A percentile compares a stretch with the other conserved stretches of the same genome.
Conservation (phyloP, 83 land plant genomes). For the Thuja plicata region DNA sequence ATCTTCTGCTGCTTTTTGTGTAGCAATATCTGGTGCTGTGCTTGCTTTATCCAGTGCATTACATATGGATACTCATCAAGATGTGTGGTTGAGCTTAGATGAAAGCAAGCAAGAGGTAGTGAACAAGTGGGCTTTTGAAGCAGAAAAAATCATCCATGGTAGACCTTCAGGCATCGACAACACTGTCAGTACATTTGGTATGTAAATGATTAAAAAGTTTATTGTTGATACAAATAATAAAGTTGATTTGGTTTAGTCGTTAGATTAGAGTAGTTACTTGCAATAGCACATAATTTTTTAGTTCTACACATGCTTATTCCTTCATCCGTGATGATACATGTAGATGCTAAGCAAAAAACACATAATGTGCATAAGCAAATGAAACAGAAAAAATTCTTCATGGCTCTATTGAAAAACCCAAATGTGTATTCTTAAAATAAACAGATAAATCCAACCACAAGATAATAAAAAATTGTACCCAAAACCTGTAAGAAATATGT, state of each 20-base stretch:
- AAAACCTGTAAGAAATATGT: neutral
- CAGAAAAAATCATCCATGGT: slow-evolving; percentile 95
- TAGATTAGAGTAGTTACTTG: neutral
- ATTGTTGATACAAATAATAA: neutral
- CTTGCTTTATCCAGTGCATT: slow-evolving; percentile 49
- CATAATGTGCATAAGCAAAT: neutral
- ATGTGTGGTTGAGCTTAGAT: slow-evolving; percentile 42
- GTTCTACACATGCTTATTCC: neutral
- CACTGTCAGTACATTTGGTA: slow-evolving; percentile 93
- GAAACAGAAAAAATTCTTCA: neutral
- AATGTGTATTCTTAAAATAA: neutral
- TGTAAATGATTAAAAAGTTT: slow-evolving; percentile 7
- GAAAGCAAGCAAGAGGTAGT: slow-evolving; percentile 61
- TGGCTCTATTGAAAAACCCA: neutral
- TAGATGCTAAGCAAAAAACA: neutral
- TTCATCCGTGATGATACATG: neutral
- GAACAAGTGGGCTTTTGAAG: slow-evolving; percentile 97
- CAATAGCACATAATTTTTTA: neutral
- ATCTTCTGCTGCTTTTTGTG: slow-evolving; percentile 90
- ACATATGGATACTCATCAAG: slow-evolving; percentile 20
- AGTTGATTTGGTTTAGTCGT: neutral
- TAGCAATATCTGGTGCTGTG: slow-evolving; percentile 70
- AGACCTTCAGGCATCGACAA: slow-evolving; percentile 97
- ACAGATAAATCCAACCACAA: neutral
- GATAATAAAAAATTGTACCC: neutral